Conservation (phyloP, 768 basidiomycete species). For the Trametes gibbosa region DNA sequence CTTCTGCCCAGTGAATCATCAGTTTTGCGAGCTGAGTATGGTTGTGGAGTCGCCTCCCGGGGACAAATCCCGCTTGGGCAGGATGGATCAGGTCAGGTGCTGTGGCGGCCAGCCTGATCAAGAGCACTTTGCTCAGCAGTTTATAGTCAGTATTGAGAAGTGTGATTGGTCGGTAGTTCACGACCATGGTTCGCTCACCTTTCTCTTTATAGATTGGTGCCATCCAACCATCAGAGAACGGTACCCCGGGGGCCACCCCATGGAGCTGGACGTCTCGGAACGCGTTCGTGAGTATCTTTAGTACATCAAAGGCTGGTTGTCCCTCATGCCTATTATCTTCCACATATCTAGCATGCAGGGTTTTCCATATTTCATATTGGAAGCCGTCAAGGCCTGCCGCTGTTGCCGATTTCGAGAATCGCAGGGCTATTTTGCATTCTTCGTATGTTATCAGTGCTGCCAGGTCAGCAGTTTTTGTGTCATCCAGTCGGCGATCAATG, state of each 20-base stretch:
- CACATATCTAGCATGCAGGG: neutral
- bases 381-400: neutral
- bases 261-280: no score
- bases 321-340: no score
- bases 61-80: conserved; percentile 40
- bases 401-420: neutral
- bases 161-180: conserved; percentile 21
- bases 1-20: conserved; percentile 14
- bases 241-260: no score
- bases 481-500: no score
- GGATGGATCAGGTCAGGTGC: conserved; percentile 29
- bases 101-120: conserved; percentile 14
- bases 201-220: conserved; percentile 38
- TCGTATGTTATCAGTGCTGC: neutral
- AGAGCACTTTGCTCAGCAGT: conserved; percentile 27
- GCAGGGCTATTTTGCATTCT: neutral
- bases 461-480: neutral
- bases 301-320: no score
- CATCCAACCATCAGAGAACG: conserved; percentile 34
- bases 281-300: no score
- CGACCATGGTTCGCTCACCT: neutral
- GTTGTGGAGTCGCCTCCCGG: conserved; percentile 30
- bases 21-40: conserved; percentile 28
- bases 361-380: neutral
- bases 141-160: conserved; percentile 34